These are phyloP conservation scores for Orbilia oligospora DNA, from an alignment of 2,329 filamentous ascomycete species.

Conservation along the genomic window DNA sequence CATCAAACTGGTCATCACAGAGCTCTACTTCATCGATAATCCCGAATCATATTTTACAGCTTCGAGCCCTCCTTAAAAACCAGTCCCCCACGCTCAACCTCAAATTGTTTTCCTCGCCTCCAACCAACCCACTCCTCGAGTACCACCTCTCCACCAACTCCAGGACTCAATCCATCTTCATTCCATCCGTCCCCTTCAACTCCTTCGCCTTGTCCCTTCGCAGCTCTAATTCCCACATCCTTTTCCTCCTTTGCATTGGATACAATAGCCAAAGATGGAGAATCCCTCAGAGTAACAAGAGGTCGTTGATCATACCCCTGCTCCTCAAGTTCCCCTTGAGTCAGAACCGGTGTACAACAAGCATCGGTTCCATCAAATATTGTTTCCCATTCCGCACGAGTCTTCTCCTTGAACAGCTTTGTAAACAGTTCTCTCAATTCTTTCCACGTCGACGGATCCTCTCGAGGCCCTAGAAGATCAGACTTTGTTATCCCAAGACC, in stretches of 20 bases:
- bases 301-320: constrained; percentile 70
- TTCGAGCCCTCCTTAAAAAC: constrained; percentile 70
- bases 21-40: too few species aligned
- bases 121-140: constrained; percentile 83
- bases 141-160: constrained; percentile 79
- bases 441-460: constrained; percentile 78
- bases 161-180: constrained; percentile 74
- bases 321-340: constrained; percentile 79
- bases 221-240: constrained; percentile 40
- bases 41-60: constrained; percentile 67
- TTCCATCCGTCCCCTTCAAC: constrained; percentile 77
- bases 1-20: too few species aligned
- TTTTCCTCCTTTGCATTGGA: constrained; percentile 63
- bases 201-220: constrained; percentile 45
- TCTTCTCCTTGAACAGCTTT: constrained; percentile 77
- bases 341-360: constrained; percentile 89
- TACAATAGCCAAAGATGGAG: constrained; percentile 76
- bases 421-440: constrained; percentile 76
- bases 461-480: constrained; percentile 69
- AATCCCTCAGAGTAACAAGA: constrained; percentile 74
- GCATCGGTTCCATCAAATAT: constrained; percentile 93
- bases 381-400: constrained; percentile 83
- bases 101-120: constrained; percentile 79
- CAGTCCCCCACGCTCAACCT: constrained; percentile 75
- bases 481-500: constrained; percentile 75